phyloP scores from a whole-genome alignment of 2,329 filamentous ascomycete genomes.

The Colletotrichum sp. region DNA sequence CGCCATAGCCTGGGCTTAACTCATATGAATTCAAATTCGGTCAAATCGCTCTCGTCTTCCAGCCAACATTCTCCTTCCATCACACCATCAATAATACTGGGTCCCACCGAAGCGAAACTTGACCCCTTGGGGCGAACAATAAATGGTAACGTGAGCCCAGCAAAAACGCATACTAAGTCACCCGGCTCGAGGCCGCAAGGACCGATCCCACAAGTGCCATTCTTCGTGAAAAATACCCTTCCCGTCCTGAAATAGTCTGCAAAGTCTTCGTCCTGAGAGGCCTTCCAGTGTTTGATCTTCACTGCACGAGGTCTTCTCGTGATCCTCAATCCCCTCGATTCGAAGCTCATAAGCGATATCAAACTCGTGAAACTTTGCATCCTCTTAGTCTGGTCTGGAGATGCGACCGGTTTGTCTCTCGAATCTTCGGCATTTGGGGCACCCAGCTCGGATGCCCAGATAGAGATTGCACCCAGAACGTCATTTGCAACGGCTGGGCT shows the following conservation, averaged over 20 bases:
- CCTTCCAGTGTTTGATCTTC: no score
- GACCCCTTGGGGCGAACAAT: not conserved
- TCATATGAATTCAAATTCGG: not conserved
- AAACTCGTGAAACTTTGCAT: no score
- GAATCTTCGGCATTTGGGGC: no score
- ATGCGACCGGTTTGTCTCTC: no score
- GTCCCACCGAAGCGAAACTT: not conserved
- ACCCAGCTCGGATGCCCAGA: no score
- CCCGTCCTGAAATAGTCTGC: not conserved
- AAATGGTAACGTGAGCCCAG: not conserved
- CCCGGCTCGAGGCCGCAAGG: not conserved
- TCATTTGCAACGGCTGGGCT: no score
- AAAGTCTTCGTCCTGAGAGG: no score
- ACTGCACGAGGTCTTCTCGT: no score
- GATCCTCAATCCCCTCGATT: rapidly evolving
- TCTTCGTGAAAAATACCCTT: not conserved
- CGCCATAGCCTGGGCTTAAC: no score
- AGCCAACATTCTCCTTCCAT: not conserved
- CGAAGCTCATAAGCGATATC: no score
- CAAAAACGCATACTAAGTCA: not conserved
- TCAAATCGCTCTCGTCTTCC: not conserved
- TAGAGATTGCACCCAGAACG: no score
- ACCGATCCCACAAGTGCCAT: not conserved
- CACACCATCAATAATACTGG: rapidly evolving
- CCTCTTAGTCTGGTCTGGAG: no score